Evolutionary conservation across 352 stramenopile genomes (phyloP), one percentile per base, ranked within the genome.

Genomic region (Phytophthora melonis): DNA sequence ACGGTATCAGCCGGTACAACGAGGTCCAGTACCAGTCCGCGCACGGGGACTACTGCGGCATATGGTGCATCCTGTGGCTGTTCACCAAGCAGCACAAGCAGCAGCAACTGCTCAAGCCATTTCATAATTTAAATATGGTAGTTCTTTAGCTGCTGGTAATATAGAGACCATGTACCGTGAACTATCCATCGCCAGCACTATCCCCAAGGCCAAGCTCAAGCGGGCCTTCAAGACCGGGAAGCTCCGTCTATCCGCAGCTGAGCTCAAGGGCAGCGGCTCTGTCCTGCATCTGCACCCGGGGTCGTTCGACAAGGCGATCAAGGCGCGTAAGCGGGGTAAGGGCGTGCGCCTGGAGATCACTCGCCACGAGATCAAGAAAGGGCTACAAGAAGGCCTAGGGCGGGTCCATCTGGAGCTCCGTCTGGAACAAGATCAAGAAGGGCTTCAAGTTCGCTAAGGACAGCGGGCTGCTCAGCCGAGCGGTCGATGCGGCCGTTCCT

Each of bases 401-500:
- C 3, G 49, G 49, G 3, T 49, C 41, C 7, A 49, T 49, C 13
- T 49, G 41, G 41, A 16, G 41, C 14, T 19, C 13, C 13, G 56
- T 76, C 18, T 72, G 69, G 69, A 43, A 34, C 41, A 62, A 62
- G 1, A 66, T 77, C 25, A 77, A 77, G 39, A 47, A 32, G 1
- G 70, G 9, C 13, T 68, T 72, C 34, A 68, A 68, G 21, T 71
- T 69, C 19, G 68, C 57, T 19, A 73, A 73, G 23, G 66, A 73
- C 50, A 36, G 30, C 14, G 57, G 57, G 5, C 21, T 63, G 34
- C 39, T 63, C 1, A 49, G 41, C 16, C 16, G 16, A 49, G 41
- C 41, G 3, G 41, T 19, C 2, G 41, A 49, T 49, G 13, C 16
- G 16, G 41, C 41, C 41, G 41, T 49, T 21, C 41, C 41, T 49